Evolutionary conservation across 768 basidiomycete genomes (phyloP), one percentile per base, ranked within the genome.

Genomic region (Amanita exitialis): DNA sequence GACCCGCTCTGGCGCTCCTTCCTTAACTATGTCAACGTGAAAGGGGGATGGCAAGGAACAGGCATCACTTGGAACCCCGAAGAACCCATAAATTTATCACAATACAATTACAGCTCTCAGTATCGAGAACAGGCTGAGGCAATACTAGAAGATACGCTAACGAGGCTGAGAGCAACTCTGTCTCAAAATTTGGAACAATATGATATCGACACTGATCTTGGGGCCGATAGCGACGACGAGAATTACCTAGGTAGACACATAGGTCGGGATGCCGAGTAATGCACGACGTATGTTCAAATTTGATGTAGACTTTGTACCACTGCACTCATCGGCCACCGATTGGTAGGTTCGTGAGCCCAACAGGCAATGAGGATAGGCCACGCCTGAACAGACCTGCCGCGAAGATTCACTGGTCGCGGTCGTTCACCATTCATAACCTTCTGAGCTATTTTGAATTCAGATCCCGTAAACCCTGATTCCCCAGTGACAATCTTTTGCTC

Each of bases 1-100:
- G 82, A 84, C 53, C 80, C 81, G 0, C 64, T 82, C 1, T 83
- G 82, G 82, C 64, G 80, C 3, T 60, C 64, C 0, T 82, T 82
- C 66, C 61, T 84, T 36, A 82, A 79, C 52, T 81, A 78, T 53
- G 62, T 83, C 16, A 61, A 78, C 53, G 38, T 53, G 8, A 71
- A 74, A 10, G 73, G 74, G 1, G 82, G 80, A 1, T 83, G 80
- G 77, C 36, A 16, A 30, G 51, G 51, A 16, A n/a, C 20, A 12
- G 12, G 16, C 27, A 45, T 52, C 3, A 20, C 34, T 16, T 52
- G 51, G 51, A 21, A 52, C 27, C 37, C 51, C 5, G 16, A 41
- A 16, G 51, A 52, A 23, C n/a, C 44, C n/a, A 45, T 51, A 2
- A 35, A 27, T 18, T n/a, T 44, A 20, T 8, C 18, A 20, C 18